Base-by-base conservation (phyloP, 768 basidiomycete genomes). In the Naganishia antarctica region DNA sequence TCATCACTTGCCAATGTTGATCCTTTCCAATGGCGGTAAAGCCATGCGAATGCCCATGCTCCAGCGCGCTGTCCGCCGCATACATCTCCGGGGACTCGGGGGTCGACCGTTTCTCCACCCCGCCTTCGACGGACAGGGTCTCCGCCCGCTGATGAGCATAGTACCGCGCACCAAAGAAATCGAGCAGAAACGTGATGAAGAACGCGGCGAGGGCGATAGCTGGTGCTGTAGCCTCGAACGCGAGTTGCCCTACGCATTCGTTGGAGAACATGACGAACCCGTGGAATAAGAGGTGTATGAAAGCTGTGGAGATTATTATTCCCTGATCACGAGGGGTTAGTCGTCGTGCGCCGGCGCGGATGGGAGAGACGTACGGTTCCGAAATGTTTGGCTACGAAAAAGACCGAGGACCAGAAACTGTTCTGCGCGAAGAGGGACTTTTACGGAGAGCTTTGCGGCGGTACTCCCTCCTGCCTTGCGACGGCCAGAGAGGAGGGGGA, bases 201-300 rank as follows among this genome's bases (percentile, higher is more conserved):
- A 70, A 66, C 1, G 70, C 74, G 5, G 73, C 76, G 47, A 79
- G 64, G 25, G 73, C 61, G 51, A 79, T 78, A 0, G 78, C 76
- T 0, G 76, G 70, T 1, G 78, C 74, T 5, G 73, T 74, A 0
- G 78, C 74, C 48, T 78, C 78, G 64, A 74, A 78, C 0, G 34
- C 64, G 18, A 78, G 66, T 13, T 76, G 67, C 1, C 78, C 77
- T 32, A 78, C 61, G 63, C 78, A 78, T 26, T 70, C 68, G 65
- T 77, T 75, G 28, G 63, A 59, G 64, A 76, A 78, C 77, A 78
- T 78, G 70, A 77, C 66, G 59, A 78, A 77, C n/a, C 73, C 68
- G 67, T 78, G 78, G 63, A 70, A 74, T 0, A 78, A 71, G 0
- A 79, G 71, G 57, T 78, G 78, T 53, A 75, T 72, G 59, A 75